Evolutionary conservation across 306 rosid species (phyloP).

Genomic region (Prunus mira): DNA sequence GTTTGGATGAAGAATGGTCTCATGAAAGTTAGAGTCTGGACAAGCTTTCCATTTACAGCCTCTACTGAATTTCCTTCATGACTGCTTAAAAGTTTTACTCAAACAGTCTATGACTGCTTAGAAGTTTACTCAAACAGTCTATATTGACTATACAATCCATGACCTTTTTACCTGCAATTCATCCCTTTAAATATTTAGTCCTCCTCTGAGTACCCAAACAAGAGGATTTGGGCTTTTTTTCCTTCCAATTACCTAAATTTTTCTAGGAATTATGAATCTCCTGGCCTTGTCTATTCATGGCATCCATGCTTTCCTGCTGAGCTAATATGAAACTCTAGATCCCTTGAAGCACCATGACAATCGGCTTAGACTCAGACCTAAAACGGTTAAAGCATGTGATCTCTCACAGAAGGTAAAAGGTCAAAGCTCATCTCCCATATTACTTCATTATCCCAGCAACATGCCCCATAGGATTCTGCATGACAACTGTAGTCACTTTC

Average conservation of each 20-base stretch:
- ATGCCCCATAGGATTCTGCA: neutral
- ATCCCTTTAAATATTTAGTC: neutral
- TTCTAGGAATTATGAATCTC: slow-evolving; percentile 1
- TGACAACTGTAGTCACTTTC: neutral
- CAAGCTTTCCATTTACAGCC: neutral
- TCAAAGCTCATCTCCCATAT: neutral
- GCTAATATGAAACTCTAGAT: neutral
- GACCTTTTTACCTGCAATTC: neutral
- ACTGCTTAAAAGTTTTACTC: neutral
- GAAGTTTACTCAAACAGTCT: neutral
- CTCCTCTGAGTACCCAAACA: neutral
- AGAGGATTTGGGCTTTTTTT: neutral
- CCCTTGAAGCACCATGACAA: neutral
- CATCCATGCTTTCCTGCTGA: neutral
- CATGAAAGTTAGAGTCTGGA: neutral
- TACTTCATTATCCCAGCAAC: neutral
- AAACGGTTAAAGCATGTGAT: neutral
- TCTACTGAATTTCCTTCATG: neutral
- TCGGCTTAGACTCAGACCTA: neutral
- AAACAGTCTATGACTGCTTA: neutral
- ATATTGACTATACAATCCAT: neutral
- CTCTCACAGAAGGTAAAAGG: neutral
- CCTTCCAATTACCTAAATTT: neutral
- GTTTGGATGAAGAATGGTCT: neutral
- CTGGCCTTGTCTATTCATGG: neutral